phyloP scores from a whole-genome alignment of 176 grass and related monocot genomes.

The Musa beccarii region DNA sequence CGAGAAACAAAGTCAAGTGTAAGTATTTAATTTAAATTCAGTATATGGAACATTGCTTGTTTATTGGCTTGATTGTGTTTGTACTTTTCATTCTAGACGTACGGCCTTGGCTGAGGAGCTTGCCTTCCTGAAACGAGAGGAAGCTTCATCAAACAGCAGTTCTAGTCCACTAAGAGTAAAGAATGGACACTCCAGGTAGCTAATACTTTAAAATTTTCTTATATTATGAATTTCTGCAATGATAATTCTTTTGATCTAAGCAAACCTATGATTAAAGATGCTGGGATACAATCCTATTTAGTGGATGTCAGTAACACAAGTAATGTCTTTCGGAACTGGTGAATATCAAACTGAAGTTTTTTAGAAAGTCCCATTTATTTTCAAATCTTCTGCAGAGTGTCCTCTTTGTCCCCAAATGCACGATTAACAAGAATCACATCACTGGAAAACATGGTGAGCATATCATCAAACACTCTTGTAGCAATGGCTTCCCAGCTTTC shows the following conservation, averaged over 20 bases:
- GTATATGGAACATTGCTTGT: not conserved
- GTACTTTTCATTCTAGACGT: conserved; percentile 42
- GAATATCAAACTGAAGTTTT: not conserved
- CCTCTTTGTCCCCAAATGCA: conserved; percentile 78
- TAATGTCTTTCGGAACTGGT: not conserved
- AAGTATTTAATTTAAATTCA: conserved; percentile 24
- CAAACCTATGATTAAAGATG: not conserved
- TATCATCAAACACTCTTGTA: conserved; percentile 89
- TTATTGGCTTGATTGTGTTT: not conserved
- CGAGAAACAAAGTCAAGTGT: conserved; percentile 99
- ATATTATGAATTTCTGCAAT: not conserved
- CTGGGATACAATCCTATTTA: not conserved
- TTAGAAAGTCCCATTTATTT: not conserved
- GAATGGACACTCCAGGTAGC: conserved; percentile 76
- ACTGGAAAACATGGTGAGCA: conserved; percentile 97
- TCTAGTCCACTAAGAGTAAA: conserved; percentile 63
- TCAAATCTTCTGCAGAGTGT: conserved; percentile 45
- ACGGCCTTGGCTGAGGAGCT: conserved; percentile 88
- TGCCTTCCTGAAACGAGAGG: conserved; percentile 74
- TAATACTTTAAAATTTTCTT: not conserved
- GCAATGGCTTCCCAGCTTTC: conserved; percentile 98
- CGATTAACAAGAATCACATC: conserved; percentile 79
- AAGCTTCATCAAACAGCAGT: conserved; percentile 32
- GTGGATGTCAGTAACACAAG: conserved; percentile 5
- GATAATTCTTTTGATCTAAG: not conserved